These are phyloP conservation scores for Eucalyptus tenuipes DNA, from an alignment of 345 rosid genomes.

Conservation along the genomic window DNA sequence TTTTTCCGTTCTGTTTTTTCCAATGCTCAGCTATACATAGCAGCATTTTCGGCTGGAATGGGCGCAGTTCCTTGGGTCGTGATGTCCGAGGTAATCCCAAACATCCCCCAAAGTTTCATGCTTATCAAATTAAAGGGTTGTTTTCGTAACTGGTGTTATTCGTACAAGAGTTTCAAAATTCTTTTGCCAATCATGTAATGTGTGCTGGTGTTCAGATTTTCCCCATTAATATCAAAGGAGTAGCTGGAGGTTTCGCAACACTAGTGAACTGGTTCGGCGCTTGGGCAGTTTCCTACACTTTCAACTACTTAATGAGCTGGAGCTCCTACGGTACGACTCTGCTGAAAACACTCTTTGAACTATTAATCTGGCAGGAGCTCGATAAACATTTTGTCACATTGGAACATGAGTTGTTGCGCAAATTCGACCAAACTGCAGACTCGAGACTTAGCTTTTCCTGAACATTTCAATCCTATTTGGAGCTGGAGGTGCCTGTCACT, in stretches of 20 bases:
- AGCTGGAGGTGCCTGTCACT: background rate
- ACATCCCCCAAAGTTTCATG: background rate
- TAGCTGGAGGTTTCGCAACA: constrained; percentile 79
- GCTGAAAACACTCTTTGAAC: background rate
- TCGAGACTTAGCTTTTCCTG: too few species aligned
- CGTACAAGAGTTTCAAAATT: background rate
- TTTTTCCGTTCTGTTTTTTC: background rate
- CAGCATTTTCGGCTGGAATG: constrained; percentile 82
- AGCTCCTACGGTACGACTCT: constrained; percentile 62
- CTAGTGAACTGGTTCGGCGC: constrained; percentile 93
- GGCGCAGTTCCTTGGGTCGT: constrained; percentile 97
- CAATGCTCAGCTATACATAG: constrained; percentile 54
- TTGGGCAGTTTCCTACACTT: constrained; percentile 85
- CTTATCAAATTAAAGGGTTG: background rate
- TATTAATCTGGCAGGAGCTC: background rate
- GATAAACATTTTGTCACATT: background rate
- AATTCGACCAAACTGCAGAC: too few species aligned
- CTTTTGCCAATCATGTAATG: background rate
- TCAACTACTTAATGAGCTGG: constrained; percentile 85
- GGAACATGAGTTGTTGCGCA: background rate
- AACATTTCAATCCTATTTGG: too few species aligned
- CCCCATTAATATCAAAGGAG: constrained; percentile 87
- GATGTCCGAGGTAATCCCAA: constrained; percentile 78
- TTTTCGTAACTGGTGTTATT: background rate
- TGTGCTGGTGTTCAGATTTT: constrained; percentile 38